These are phyloP conservation scores for Colletotrichum cordylinicola DNA, from an alignment of 2,329 filamentous ascomycete genomes.

Conservation along the genomic window DNA sequence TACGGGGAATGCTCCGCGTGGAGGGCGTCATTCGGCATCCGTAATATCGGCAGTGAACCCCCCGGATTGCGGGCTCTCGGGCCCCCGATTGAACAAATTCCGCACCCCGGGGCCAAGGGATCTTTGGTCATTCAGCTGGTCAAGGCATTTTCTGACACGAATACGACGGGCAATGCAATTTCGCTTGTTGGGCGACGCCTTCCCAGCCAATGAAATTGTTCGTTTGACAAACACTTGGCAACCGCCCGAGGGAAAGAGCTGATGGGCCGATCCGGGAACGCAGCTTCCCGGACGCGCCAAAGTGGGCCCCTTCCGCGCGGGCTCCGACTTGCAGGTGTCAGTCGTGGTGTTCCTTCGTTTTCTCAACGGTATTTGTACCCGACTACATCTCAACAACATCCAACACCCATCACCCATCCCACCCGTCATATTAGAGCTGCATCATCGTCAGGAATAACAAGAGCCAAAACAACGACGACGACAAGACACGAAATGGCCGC, in stretches of 20 bases:
- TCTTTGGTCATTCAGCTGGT: not conserved
- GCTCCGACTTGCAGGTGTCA: not conserved
- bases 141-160: not conserved
- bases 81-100: not conserved
- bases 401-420: not conserved
- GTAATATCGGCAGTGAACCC: not conserved
- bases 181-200: not conserved
- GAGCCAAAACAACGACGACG: not conserved
- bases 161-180: not conserved
- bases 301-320: not conserved
- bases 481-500: not conserved
- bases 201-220: not conserved
- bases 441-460: not conserved
- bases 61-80: not conserved
- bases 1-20: not conserved
- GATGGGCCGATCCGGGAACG: constrained; percentile 9
- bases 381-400: not conserved
- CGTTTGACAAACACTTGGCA: not conserved
- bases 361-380: not conserved
- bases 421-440: not conserved
- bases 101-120: not conserved
- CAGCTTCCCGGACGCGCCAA: not conserved
- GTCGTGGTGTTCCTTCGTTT: not conserved
- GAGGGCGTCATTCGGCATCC: not conserved
- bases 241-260: not conserved